A percentile compares a stretch with the other conserved stretches of the same genome.
phyloP scores from a whole-genome alignment of 768 basidiomycete genomes.

The Pisolithus albus region DNA sequence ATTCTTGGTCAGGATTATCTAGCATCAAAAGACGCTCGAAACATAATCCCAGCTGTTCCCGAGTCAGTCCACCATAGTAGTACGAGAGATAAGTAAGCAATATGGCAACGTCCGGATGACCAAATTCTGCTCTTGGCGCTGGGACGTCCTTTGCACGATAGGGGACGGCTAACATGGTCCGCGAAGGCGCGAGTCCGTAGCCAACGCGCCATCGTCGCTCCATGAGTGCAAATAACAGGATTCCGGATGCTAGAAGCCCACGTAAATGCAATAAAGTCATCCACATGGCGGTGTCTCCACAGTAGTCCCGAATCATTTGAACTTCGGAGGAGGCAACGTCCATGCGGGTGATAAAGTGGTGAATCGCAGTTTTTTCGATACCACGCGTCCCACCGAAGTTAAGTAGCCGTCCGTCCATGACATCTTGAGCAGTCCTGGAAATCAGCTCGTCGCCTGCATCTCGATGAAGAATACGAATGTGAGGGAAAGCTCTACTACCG shows the following conservation, averaged over 20 bases:
- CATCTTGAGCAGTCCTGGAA: constrained; percentile 1
- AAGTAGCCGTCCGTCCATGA: constrained; percentile 15
- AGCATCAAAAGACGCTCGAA: constrained; percentile 34
- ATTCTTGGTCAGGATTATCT: constrained; percentile 37
- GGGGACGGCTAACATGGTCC: constrained; percentile 45
- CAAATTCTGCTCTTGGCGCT: constrained; percentile 40
- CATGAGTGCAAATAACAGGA: constrained; percentile 33
- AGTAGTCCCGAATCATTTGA: constrained; percentile 8
- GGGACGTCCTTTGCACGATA: constrained; percentile 50
- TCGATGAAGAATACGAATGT: constrained; percentile 1
- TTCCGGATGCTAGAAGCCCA: constrained; percentile 36
- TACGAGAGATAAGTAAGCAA: constrained; percentile 42
- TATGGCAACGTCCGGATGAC: constrained; percentile 45
- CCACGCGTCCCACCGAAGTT: constrained; percentile 14
- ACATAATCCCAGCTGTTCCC: constrained; percentile 30
- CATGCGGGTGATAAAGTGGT: constrained; percentile 18
- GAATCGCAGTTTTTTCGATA: constrained; percentile 12
- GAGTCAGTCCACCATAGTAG: constrained; percentile 40
- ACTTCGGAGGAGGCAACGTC: constrained; percentile 1
- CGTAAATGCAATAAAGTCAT: constrained; percentile 36
- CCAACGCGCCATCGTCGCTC: constrained; percentile 45
- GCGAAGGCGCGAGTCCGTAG: constrained; percentile 38
- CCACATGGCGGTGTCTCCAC: constrained; percentile 23
- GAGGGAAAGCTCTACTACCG: constrained; percentile 1
- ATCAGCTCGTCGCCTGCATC: constrained; percentile 1